Evolutionary conservation across 345 rosid species (phyloP).

Genomic region (Populus nigra): DNA sequence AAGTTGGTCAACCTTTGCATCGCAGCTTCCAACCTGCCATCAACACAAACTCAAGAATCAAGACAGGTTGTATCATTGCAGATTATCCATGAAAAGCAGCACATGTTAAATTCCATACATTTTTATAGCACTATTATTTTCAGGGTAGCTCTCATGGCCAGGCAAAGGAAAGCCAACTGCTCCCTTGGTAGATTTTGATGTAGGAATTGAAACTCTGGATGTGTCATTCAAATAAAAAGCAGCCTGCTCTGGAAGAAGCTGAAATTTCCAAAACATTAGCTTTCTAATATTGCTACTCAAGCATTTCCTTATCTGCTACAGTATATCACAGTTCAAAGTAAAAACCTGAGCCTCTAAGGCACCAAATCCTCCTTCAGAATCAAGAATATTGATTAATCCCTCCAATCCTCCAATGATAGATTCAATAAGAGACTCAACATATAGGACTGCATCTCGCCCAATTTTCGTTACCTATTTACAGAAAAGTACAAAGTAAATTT

Average conservation of each 20-base stretch:
- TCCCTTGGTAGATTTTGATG: slow-evolving; percentile 76
- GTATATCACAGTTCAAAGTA: slow-evolving; percentile 15
- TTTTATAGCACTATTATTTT: slow-evolving; percentile 80
- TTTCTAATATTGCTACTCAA: neutral
- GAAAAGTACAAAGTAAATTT: slow-evolving; percentile 1
- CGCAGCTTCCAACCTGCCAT: slow-evolving; percentile 99
- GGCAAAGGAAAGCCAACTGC: slow-evolving; percentile 70
- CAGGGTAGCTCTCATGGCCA: slow-evolving; percentile 96
- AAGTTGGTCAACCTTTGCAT: slow-evolving; percentile 96
- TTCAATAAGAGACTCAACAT: slow-evolving; percentile 96
- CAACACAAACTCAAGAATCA: slow-evolving; percentile 16
- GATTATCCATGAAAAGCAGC: slow-evolving; percentile 9
- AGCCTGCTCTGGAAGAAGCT: slow-evolving; percentile 99
- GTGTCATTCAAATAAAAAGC: slow-evolving; percentile 80
- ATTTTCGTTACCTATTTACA: slow-evolving; percentile 75
- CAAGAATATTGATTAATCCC: slow-evolving; percentile 96
- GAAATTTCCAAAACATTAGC: slow-evolving; percentile 29
- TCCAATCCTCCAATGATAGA: slow-evolving; percentile 99
- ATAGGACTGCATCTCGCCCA: slow-evolving; percentile 94
- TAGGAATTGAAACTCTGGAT: slow-evolving; percentile 59
- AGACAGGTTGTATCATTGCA: neutral
- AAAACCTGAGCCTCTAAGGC: slow-evolving; percentile 92
- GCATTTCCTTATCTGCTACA: neutral
- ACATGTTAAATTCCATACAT: slow-evolving; percentile 49
- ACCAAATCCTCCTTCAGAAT: slow-evolving; percentile 99